A percentile compares a stretch with the other conserved stretches of the same genome.
phyloP scores from a whole-genome alignment of 768 basidiomycete genomes.

The Lactarius evosmus region DNA sequence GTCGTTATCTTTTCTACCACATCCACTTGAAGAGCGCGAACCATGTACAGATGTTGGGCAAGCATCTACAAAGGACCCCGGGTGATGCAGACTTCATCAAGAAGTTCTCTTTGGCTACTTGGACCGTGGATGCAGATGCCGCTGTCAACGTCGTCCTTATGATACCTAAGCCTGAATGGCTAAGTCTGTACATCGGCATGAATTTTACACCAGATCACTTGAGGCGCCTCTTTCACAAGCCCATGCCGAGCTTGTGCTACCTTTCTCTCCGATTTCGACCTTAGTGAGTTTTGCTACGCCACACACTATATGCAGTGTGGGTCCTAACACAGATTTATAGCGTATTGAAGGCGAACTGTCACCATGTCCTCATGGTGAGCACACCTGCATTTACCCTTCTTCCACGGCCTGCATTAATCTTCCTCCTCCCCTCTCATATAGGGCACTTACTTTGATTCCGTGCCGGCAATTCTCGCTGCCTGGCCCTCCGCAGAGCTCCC shows the following conservation, averaged over 20 bases:
- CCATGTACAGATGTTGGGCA: conserved; percentile 57
- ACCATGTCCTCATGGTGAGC: conserved; percentile 71
- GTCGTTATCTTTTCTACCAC: conserved; percentile 54
- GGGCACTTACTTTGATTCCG: conserved; percentile 84
- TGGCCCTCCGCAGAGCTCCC: conserved; percentile 53
- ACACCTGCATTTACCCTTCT: no score
- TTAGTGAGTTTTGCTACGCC: conserved; percentile 51
- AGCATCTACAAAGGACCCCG: conserved; percentile 44
- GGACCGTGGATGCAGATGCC: conserved; percentile 72
- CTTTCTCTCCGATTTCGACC: conserved; percentile 77
- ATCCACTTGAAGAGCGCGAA: conserved; percentile 49
- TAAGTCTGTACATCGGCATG: conserved; percentile 72
- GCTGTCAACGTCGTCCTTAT: conserved; percentile 64
- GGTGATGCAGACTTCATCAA: conserved; percentile 38
- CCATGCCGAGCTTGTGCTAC: conserved; percentile 45
- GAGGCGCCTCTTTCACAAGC: conserved; percentile 58
- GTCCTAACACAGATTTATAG: conserved; percentile 36
- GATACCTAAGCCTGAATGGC: conserved; percentile 47
- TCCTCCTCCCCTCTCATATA: no score
- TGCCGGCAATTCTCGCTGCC: conserved; percentile 54
- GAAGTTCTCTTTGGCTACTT: conserved; percentile 53
- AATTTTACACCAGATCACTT: conserved; percentile 78
- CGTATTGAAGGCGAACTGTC: conserved; percentile 72
- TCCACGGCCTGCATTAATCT: no score
- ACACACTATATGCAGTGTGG: not conserved